Percentiles rank a stretch among this genome's conserved stretches.
Conservation (phyloP, 306 rosid species). For the Sindora glabra region DNA sequence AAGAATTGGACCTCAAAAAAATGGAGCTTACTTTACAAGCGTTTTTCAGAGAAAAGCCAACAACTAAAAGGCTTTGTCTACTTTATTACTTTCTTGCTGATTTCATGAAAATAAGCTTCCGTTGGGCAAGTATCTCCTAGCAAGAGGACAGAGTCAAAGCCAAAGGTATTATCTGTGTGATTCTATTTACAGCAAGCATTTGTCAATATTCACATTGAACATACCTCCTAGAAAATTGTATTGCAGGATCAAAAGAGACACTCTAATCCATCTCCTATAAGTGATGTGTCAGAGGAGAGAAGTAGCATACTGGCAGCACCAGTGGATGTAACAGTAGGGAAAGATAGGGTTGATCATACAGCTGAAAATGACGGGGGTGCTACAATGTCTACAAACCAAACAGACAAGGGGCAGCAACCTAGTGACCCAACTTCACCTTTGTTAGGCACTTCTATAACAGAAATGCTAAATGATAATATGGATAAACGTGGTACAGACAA, state of each 20-base stretch:
- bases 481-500: slow-evolving; percentile 29
- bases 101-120: slow-evolving; percentile 40
- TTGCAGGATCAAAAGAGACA: slow-evolving; percentile 49
- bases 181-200: neutral
- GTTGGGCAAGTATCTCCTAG: slow-evolving; percentile 84
- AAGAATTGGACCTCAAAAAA: neutral
- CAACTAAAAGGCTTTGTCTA: neutral
- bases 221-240: neutral
- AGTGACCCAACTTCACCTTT: slow-evolving; percentile 24
- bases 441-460: slow-evolving; percentile 27
- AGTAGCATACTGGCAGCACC: slow-evolving; percentile 23
- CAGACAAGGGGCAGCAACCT: slow-evolving; percentile 28
- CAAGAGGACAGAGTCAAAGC: slow-evolving; percentile 50
- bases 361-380: slow-evolving; percentile 36
- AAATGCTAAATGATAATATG: slow-evolving; percentile 28
- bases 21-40: neutral
- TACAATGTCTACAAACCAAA: slow-evolving; percentile 25
- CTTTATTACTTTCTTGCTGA: slow-evolving; percentile 13
- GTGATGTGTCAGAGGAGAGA: slow-evolving; percentile 33
- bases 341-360: slow-evolving; percentile 27
- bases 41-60: neutral
- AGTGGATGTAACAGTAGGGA: slow-evolving; percentile 28
- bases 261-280: slow-evolving; percentile 21
- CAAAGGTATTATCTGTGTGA: slow-evolving; percentile 45
- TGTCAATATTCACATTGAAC: slow-evolving; percentile 7